Base-by-base conservation (phyloP, 345 rosid genomes). In the Aegle marmelos region DNA sequence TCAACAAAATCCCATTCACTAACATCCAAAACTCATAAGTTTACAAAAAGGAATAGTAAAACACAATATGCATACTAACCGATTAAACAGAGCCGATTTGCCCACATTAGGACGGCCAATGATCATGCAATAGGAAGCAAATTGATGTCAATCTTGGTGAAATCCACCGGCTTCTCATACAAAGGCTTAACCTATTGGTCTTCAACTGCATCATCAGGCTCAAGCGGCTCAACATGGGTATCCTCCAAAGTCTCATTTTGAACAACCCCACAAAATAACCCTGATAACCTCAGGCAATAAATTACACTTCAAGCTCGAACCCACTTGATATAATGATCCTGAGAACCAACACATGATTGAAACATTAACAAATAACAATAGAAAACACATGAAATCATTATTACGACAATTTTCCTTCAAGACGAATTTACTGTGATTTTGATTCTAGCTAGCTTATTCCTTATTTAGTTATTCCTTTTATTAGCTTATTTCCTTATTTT, bases 91-190 rank as follows among this genome's bases (percentile, higher is more conserved):
- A 27, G 99, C 99, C 4, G 98, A 94, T 81, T 96, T 96, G 53
- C 99, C 99, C 50, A 96, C 98, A 76, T 96, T 96, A 27, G 98
- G 98, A 37, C 98, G 90, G 45, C 99, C 99, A 80, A 94, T 81
- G 30, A 96, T 86, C 90, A 94, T 89, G 39, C 91, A 31, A 93
- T 89, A 19, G 99, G 98, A 82, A 96, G 90, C 68, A 86, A 74
- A 66, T 87, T 82, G 1, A 86, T 82, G 53, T 88, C 92, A 2
- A 94, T 60, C 80, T 89, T 87, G 67, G 97, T 89, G 83, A 92
- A 94, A 80, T 96, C 97, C 57, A 93, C 70, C 7, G 89, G 89
- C 80, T 86, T 87, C 80, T 85, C 61, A 74, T 63, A 73, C 78
- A 80, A 76, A 79, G 72, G 56, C 56, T 79, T 82, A 54, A 74